Evolutionary conservation across 2,329 filamentous ascomycete species (phyloP).

Genomic region (Cryphonectria japonica): DNA sequence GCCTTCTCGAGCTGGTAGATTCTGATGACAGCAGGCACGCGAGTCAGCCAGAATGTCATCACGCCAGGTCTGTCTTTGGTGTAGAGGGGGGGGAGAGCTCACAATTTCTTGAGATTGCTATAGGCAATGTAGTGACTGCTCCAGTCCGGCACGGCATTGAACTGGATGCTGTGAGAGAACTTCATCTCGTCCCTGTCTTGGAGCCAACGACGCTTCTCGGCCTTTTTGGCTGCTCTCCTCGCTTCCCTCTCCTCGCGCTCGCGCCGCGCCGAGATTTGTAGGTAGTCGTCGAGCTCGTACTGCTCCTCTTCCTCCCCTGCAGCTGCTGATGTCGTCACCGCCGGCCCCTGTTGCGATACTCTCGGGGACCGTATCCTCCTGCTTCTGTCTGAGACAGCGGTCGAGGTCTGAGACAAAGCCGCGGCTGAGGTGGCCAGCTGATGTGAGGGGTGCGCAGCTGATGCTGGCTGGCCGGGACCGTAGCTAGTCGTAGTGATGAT

Average conservation of each 20-base stretch:
- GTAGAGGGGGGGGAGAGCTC: conserved; percentile 41
- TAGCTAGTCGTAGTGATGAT: conserved; percentile 15
- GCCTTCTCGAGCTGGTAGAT: conserved; percentile 96
- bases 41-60: conserved; percentile 17
- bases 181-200: conserved; percentile 89
- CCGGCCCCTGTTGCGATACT: not conserved
- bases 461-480: conserved; percentile 8
- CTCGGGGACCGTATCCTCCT: conserved; percentile 20
- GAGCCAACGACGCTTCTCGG: conserved; percentile 70
- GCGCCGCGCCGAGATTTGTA: conserved; percentile 37
- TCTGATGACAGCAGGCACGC: conserved; percentile 47
- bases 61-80: conserved; percentile 3
- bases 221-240: conserved; percentile 50
- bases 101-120: conserved; percentile 99
- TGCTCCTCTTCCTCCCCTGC: conserved; percentile 24
- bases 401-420: conserved; percentile 18
- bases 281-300: conserved; percentile 50
- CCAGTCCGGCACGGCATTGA: conserved; percentile 99
- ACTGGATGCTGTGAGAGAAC: conserved; percentile 99
- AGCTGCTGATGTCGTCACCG: conserved; percentile 14
- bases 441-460: conserved; percentile 11
- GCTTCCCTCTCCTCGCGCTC: conserved; percentile 39
- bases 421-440: conserved; percentile 17
- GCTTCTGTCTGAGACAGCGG: conserved; percentile 25
- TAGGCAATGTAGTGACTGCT: conserved; percentile 97